A percentile compares a stretch with the other conserved stretches of the same genome.
phyloP scores from a whole-genome alignment of 805 yeast species.

The Candida rishiriensis region DNA sequence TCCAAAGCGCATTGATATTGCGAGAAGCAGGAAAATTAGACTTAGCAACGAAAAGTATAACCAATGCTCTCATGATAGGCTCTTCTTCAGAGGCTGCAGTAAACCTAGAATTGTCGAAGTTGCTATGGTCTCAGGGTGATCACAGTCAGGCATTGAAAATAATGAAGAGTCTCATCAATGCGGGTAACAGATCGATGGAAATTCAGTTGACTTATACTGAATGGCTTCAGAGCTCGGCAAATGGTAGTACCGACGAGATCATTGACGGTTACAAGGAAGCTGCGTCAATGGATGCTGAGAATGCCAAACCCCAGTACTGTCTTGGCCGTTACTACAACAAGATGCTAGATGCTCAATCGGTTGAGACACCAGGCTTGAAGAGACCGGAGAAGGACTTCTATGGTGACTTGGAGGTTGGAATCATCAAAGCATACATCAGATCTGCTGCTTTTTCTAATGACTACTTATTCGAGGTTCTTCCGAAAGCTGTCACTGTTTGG shows the following conservation, averaged over 20 bases:
- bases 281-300: constrained; percentile 45
- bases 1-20: constrained; percentile 59
- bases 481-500: constrained; percentile 90
- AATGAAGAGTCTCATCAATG: constrained; percentile 37
- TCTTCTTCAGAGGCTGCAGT: constrained; percentile 35
- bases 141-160: constrained; percentile 76
- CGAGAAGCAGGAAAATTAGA: constrained; percentile 66
- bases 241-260: constrained; percentile 70
- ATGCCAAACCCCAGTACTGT: constrained; percentile 72
- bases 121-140: constrained; percentile 88
- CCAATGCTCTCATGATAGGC: constrained; percentile 50
- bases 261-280: constrained; percentile 64
- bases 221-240: constrained; percentile 86
- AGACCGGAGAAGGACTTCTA: constrained; percentile 29
- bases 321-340: constrained; percentile 78
- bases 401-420: constrained; percentile 52
- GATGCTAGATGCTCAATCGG: constrained; percentile 58
- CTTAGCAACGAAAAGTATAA: constrained; percentile 63
- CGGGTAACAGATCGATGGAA: constrained; percentile 19
- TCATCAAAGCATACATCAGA: constrained; percentile 52
- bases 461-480: constrained; percentile 77
- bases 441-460: constrained; percentile 60
- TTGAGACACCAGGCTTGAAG: constrained; percentile 25
- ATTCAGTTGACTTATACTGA: constrained; percentile 75
- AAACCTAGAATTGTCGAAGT: constrained; percentile 71